A percentile compares a stretch with the other conserved stretches of the same genome.
Evolutionary conservation across 441 rosid species (phyloP).

Genomic region (Pelargonium myrrhifolium): DNA sequence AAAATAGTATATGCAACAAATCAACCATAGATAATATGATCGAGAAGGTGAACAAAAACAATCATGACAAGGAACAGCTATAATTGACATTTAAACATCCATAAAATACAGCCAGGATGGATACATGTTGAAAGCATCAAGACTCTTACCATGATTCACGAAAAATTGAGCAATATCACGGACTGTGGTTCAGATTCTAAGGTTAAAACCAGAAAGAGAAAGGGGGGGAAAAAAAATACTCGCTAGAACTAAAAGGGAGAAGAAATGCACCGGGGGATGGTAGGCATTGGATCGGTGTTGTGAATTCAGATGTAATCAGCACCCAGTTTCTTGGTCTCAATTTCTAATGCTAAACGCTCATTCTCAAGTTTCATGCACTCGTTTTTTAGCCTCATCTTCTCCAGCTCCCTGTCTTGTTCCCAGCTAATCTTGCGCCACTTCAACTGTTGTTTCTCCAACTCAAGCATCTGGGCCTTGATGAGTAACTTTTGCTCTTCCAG

Average conservation of each 20-base stretch:
- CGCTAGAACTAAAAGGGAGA: neutral
- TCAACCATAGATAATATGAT: too few species aligned
- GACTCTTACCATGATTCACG: too few species aligned
- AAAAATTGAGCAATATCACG: too few species aligned
- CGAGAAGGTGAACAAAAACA: too few species aligned
- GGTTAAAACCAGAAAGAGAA: neutral
- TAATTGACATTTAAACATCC: too few species aligned
- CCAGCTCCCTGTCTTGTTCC: constrained; percentile 24
- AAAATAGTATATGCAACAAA: too few species aligned
- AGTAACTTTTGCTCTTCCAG: constrained; percentile 21
- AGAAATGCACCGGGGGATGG: too few species aligned
- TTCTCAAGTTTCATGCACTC: constrained; percentile 27
- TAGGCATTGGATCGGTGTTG: neutral
- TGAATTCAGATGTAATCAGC: constrained; percentile 9
- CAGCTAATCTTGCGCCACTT: constrained; percentile 18
- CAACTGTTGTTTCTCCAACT: constrained; percentile 22
- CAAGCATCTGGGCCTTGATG: constrained; percentile 17
- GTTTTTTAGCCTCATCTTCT: constrained; percentile 30
- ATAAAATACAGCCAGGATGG: too few species aligned
- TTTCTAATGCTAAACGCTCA: constrained; percentile 17
- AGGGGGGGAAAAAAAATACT: neutral
- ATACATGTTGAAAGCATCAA: too few species aligned
- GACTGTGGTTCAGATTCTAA: neutral
- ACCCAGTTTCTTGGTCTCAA: constrained; percentile 18
- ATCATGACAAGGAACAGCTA: too few species aligned